phyloP scores from a whole-genome alignment of 2,329 filamentous ascomycete genomes.

The Stagonosporopsis cucurbitacearum region DNA sequence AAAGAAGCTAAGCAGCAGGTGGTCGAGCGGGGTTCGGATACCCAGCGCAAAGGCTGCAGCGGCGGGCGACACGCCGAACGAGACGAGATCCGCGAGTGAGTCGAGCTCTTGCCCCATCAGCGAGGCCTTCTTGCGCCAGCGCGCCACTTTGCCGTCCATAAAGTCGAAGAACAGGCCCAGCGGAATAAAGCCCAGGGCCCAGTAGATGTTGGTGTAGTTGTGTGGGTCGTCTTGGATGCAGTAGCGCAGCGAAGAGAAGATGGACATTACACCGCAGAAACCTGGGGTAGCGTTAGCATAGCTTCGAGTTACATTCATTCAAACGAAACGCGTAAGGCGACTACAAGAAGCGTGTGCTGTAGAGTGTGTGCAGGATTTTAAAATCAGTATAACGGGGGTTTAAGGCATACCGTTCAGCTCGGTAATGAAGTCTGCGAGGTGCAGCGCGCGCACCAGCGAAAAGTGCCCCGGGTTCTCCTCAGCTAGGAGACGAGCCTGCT shows the following conservation, averaged over 20 bases:
- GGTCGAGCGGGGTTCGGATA: conserved; percentile 82
- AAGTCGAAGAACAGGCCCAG: conserved; percentile 93
- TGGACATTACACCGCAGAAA: conserved; percentile 90
- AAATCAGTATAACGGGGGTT: background rate
- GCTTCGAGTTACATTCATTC: too few species aligned
- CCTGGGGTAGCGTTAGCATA: conserved; percentile 54
- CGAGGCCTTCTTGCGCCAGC: conserved; percentile 96
- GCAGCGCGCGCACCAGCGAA: conserved; percentile 64
- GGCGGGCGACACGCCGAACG: conserved; percentile 91
- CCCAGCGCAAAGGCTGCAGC: conserved; percentile 88
- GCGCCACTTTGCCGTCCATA: conserved; percentile 94
- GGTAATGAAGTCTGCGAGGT: conserved; percentile 84
- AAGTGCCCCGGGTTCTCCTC: conserved; percentile 73
- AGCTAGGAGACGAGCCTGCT: conserved; percentile 76
- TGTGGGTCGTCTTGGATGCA: conserved; percentile 73
- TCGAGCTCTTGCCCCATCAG: conserved; percentile 98
- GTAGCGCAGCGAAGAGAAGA: conserved; percentile 94
- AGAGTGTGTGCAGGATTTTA: background rate
- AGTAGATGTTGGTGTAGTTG: conserved; percentile 74
- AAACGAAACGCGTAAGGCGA: background rate
- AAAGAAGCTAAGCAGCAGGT: conserved; percentile 82
- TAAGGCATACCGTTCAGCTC: conserved; percentile 71
- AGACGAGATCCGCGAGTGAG: conserved; percentile 93
- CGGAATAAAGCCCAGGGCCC: conserved; percentile 85
- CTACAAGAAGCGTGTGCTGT: background rate